Evolutionary conservation across 1,284 basidiomycete species (phyloP).

Genomic region (Waitea zeae): DNA sequence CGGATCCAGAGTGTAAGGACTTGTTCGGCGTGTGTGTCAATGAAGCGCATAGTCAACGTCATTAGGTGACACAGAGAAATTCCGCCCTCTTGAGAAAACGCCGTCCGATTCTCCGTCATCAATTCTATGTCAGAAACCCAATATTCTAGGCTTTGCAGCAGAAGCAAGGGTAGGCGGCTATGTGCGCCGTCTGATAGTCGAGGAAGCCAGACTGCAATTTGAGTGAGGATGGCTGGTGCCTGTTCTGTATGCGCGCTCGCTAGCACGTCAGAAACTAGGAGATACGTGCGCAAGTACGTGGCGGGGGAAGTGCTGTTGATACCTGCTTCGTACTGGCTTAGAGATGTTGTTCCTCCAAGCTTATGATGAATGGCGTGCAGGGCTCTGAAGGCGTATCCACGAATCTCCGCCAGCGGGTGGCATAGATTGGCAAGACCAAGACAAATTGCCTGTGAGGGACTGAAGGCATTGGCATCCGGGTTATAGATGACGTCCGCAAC

Average conservation of each 20-base stretch:
- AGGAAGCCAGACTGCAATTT: constrained; percentile 61
- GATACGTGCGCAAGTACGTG: constrained; percentile 71
- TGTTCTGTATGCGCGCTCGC: constrained; percentile 68
- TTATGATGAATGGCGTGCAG: constrained; percentile 62
- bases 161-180: constrained; percentile 30
- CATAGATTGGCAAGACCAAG: constrained; percentile 77
- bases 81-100: constrained; percentile 41
- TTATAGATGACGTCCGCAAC: constrained; percentile 60
- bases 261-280: constrained; percentile 60
- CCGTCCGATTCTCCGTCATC: constrained; percentile 38
- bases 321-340: constrained; percentile 63
- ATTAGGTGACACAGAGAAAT: constrained; percentile 72
- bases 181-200: constrained; percentile 39
- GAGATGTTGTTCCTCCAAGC: constrained; percentile 36
- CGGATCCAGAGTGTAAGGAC: constrained; percentile 71
- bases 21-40: constrained; percentile 66
- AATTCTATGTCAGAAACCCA: constrained; percentile 70
- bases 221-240: constrained; percentile 50
- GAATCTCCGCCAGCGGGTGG: constrained; percentile 49
- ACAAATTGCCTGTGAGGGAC: constrained; percentile 64
- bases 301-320: constrained; percentile 59
- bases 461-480: constrained; percentile 39
- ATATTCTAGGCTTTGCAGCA: constrained; percentile 59
- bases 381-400: constrained; percentile 66
- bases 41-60: constrained; percentile 68